Percentiles rank a stretch among this genome's conserved stretches.
These are phyloP conservation scores for Xylaria polymorpha DNA, from an alignment of 2,329 filamentous ascomycete species.

Conservation along the genomic window DNA sequence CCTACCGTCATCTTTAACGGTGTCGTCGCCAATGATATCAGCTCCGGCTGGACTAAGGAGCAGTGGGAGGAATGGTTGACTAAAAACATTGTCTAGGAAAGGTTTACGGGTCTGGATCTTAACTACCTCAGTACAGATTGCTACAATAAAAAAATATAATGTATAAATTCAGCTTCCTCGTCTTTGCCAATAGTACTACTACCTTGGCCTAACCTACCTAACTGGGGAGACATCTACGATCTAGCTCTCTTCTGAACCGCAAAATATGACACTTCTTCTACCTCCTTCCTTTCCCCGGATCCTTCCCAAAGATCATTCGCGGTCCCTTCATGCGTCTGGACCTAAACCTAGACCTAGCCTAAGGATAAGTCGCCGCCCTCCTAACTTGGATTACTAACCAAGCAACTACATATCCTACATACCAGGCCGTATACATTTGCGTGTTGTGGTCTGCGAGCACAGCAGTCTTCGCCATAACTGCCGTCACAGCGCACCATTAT, in stretches of 20 bases:
- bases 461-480: slow-evolving; percentile 44
- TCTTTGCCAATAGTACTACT: neutral
- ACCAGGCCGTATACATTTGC: slow-evolving; percentile 28
- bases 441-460: slow-evolving; percentile 21
- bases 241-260: neutral
- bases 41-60: slow-evolving; percentile 79
- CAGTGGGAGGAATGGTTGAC: slow-evolving; percentile 89
- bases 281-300: neutral
- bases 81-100: slow-evolving; percentile 61
- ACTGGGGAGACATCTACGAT: neutral
- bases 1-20: slow-evolving; percentile 92
- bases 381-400: neutral
- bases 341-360: neutral
- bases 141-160: slow-evolving; percentile 29
- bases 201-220: slow-evolving; percentile 17
- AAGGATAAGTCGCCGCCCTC: slow-evolving; percentile 35
- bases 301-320: neutral
- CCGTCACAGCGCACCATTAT: slow-evolving; percentile 43
- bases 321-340: slow-evolving; percentile 23
- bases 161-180: neutral
- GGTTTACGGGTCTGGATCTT: neutral
- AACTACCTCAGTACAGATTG: neutral
- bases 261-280: neutral
- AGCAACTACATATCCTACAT: neutral
- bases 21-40: slow-evolving; percentile 81